Percentiles rank a stretch among this genome's conserved stretches.
Evolutionary conservation across 2,329 filamentous ascomycete genomes (phyloP).

Genomic region (Cladorrhinum sp.): DNA sequence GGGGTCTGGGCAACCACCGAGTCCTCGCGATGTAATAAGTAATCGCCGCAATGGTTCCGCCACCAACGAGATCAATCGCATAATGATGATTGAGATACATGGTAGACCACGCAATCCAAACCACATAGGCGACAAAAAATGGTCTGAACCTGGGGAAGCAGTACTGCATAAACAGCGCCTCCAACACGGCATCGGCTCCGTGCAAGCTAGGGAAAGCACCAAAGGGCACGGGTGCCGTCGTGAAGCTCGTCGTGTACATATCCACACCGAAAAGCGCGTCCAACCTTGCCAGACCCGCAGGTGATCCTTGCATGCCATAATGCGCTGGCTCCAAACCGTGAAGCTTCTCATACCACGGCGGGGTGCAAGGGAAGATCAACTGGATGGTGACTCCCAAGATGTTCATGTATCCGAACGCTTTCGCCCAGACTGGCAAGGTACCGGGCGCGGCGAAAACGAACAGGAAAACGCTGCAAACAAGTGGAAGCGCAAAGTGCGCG

Average conservation of each 20-base stretch:
- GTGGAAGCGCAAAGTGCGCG: conserved; percentile 82
- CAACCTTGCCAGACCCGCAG: conserved; percentile 83
- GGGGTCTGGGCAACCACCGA: conserved; percentile 76
- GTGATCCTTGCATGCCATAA: conserved; percentile 86
- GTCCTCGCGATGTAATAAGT: conserved; percentile 80
- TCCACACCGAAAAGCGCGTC: conserved; percentile 89
- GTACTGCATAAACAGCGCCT: conserved; percentile 89
- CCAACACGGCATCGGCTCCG: conserved; percentile 81
- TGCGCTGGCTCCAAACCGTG: conserved; percentile 88
- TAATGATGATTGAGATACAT: conserved; percentile 99
- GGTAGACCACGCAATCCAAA: conserved; percentile 97
- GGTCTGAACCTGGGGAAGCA: conserved; percentile 81
- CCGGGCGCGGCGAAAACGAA: conserved; percentile 88
- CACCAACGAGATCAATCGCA: conserved; percentile 84
- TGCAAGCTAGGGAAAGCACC: conserved; percentile 94
- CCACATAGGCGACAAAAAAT: conserved; percentile 77
- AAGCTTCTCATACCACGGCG: conserved; percentile 94
- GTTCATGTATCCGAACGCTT: conserved; percentile 90
- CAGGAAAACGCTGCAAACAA: conserved; percentile 72
- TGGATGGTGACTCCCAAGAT: conserved; percentile 84
- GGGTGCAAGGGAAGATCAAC: conserved; percentile 86
- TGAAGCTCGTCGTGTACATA: conserved; percentile 90
- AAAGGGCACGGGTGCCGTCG: conserved; percentile 85
- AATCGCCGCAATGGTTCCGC: conserved; percentile 72
- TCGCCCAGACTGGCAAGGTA: conserved; percentile 78